Evolutionary conservation across 2,329 filamentous ascomycete genomes (phyloP), one percentile per base, ranked within the genome.

Genomic region (Penicillium expansum): DNA sequence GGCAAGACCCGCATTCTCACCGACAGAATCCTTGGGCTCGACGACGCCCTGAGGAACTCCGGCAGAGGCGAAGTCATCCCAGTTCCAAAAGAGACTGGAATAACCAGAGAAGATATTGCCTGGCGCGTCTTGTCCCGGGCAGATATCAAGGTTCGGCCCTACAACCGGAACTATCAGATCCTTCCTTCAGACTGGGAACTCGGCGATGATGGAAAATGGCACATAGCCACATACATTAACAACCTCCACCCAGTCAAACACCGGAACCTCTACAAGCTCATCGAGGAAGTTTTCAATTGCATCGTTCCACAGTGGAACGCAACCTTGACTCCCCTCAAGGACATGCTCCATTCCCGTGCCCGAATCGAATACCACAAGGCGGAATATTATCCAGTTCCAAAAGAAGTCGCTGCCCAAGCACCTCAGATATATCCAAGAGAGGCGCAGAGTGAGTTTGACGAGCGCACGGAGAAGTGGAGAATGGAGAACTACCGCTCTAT

Each of bases 141-240:
- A n/a, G 69, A 71, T 52, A 65, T 71, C 30, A 44, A 60, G n/a
- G 58, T 65, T 4, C 61, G 62, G 14, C 70, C 70, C 27, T 71
- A 64, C 58, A 72, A 76, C 32, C 63, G 67, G 0, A 53, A 67
- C 1, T 79, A 75, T 55, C 79, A 83, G 64, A 79, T 79, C 74
- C 69, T 81, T 5, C 76, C 78, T 3, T 66, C 69, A 4, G 73
- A 80, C 50, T 62, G 75, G n/a, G 57, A 71, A n/a, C 62, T 76
- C 8, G 60, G 64, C 14, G 60, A 43, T 4, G 69, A 70, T 32
- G 62, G 64, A 18, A 55, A 55, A 45, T 67, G 69, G 62, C 62
- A 67, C 48, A 70, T 79, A 47, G 68, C 63, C 5, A 74, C 73
- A 35, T 79, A 79, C 55, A 77, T 80, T 64, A 80, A 80, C 58